A percentile compares a stretch with the other conserved stretches of the same genome.
Evolutionary conservation across 805 yeast species (phyloP).

Genomic region (Wickerhamia fluorescens): DNA sequence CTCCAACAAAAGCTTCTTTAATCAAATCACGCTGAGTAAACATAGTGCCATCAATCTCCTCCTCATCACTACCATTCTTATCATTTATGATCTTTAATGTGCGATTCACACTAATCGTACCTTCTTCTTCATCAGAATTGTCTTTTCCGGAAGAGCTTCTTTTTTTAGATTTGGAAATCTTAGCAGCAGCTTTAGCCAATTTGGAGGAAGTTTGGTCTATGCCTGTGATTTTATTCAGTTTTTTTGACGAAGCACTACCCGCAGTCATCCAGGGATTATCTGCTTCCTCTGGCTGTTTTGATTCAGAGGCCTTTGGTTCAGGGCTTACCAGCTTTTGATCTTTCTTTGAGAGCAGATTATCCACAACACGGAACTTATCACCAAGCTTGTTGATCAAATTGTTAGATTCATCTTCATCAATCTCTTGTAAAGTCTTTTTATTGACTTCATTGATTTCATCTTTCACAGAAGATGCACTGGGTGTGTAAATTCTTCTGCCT

Average conservation of each 20-base stretch:
- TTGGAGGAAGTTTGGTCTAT: slow-evolving; percentile 33
- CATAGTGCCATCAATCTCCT: slow-evolving; percentile 33
- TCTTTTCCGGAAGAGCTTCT: slow-evolving; percentile 24
- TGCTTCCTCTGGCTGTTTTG: slow-evolving; percentile 9
- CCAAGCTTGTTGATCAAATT: slow-evolving; percentile 36
- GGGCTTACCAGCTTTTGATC: slow-evolving; percentile 1
- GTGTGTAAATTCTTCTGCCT: slow-evolving; percentile 80
- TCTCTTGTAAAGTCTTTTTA: slow-evolving; percentile 34
- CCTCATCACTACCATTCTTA: slow-evolving; percentile 27
- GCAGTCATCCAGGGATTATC: slow-evolving; percentile 34
- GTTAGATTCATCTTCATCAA: slow-evolving; percentile 44
- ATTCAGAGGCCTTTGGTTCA: slow-evolving; percentile 12
- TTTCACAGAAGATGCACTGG: slow-evolving; percentile 42
- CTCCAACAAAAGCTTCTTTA: slow-evolving; percentile 94
- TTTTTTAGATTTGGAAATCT: slow-evolving; percentile 30
- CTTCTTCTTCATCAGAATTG: slow-evolving; percentile 32
- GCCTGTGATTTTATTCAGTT: slow-evolving; percentile 22
- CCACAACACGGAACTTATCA: slow-evolving; percentile 11
- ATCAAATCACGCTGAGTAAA: slow-evolving; percentile 79
- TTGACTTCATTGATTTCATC: slow-evolving; percentile 28
- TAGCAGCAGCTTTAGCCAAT: slow-evolving; percentile 33
- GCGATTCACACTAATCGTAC: slow-evolving; percentile 41
- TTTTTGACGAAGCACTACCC: slow-evolving; percentile 8
- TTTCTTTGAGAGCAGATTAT: slow-evolving; percentile 10
- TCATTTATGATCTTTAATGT: slow-evolving; percentile 49